Evolutionary conservation across 176 grass and related monocot genomes (phyloP), one percentile per base, ranked within the genome.

Genomic region (Ensete glaucum): DNA sequence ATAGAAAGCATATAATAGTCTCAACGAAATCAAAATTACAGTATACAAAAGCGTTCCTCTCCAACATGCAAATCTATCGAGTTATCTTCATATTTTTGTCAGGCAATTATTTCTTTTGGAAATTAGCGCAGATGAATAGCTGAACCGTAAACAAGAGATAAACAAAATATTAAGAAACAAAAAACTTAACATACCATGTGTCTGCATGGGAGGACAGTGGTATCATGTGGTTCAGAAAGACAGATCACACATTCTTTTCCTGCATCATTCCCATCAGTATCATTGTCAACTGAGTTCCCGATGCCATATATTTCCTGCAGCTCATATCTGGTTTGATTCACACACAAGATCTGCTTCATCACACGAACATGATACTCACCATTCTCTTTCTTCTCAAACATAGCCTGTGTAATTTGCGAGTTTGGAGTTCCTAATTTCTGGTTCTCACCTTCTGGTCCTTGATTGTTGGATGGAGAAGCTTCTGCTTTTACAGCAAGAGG

Each of bases 171-270:
- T 59, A 70, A 64, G 7, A 51, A 79, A 62, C 50, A 22, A 50
- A 76, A 59, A 75, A 14, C 24, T 70, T 54, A 54, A 75, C 68
- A 72, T 80, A 89, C 87, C 87, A 89, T 89, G 74, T 89, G 87
- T 75, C 87, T 77, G 64, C 87, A 89, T 25, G 87, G 83, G 54
- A 89, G 83, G 51, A 89, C 69, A 71, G 87, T 81, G 14, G 87
- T 85, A 83, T 85, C 87, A 74, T 68, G 85, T 81, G 83, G 87
- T 78, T 89, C 77, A 65, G 83, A 86, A 48, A 89, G 83, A 43
- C 83, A 89, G 72, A 89, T 80, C 23, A 86, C 87, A 83, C 87
- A 89, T 78, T 83, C 81, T 80, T 85, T 89, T 14, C 83, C 81
- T 74, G 80, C 64, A 83, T 89, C 84, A 78, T 83, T 79, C 53